These are phyloP conservation scores for Colletotrichum sp. DNA, from an alignment of 2,329 filamentous ascomycete genomes.

Conservation along the genomic window DNA sequence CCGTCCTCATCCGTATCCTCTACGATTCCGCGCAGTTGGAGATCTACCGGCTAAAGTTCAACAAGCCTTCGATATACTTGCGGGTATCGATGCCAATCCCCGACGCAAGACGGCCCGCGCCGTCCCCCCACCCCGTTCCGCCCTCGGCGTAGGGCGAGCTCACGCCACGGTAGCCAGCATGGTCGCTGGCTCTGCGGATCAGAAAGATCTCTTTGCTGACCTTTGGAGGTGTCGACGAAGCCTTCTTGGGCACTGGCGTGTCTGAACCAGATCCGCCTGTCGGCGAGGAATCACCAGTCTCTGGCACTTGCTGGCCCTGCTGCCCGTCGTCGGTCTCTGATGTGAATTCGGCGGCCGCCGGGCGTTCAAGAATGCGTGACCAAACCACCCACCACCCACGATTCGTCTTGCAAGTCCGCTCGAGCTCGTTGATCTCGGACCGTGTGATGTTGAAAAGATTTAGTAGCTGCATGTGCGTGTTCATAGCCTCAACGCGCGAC, in stretches of 20 bases:
- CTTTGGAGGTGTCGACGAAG: not conserved
- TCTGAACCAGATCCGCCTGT: not conserved
- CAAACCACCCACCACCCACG: constrained; percentile 75
- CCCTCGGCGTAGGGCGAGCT: constrained; percentile 38
- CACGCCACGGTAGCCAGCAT: constrained; percentile 42
- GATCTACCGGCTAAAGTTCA: constrained; percentile 61
- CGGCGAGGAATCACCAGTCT: not conserved
- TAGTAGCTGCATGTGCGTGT: constrained; percentile 68
- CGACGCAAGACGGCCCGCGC: constrained; percentile 66
- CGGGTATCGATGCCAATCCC: constrained; percentile 80
- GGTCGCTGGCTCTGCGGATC: constrained; percentile 63
- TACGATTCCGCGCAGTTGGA: not conserved
- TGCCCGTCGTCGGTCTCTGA: not conserved
- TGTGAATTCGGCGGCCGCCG: not conserved
- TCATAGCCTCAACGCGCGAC: constrained; percentile 67
- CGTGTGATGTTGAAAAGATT: constrained; percentile 57
- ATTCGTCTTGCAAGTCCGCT: constrained; percentile 68
- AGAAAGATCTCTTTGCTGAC: constrained; percentile 65
- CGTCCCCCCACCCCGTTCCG: constrained; percentile 52
- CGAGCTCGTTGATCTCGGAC: constrained; percentile 48
- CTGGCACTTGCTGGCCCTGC: not conserved
- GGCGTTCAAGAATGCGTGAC: constrained; percentile 56
- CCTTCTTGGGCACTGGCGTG: not conserved
- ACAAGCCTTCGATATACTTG: constrained; percentile 73
- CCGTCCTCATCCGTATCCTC: not conserved